Evolutionary conservation across 2,329 filamentous ascomycete genomes (phyloP), one percentile per base, ranked within the genome.

Genomic region (Sporothrix mexicana): DNA sequence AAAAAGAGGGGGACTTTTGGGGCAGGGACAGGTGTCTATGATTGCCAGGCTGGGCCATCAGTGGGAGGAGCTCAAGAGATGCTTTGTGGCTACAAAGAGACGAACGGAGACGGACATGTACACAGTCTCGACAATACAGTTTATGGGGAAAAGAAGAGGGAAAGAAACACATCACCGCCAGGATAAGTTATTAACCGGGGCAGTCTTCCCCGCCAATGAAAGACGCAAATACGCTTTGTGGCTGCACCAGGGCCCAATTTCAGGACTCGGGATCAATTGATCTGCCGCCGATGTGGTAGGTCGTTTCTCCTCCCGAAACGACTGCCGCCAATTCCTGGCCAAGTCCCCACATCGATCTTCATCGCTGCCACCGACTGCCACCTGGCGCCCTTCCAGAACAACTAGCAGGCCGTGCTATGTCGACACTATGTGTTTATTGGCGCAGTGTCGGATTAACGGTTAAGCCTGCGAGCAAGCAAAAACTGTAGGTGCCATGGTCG

Each of bases 291-390:
- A 3, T 36, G 30, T 36, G 30, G 30, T 36, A 36, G 5, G 5
- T 36, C 5, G 13, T 23, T 20, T 45, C 51, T 41, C 47, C 43
- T 73, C 70, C 74, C 72, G 74, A 74, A 1, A 12, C 25, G 71
- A 75, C 71, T 74, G 74, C 73, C 73, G 69, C 69, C 69, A 51
- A 30, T 12, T 68, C 25, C 10, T 43, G 43, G 20, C 49, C 59
- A 17, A 7, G 43, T 8, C 69, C 43, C 55, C 69, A 70, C 57
- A 47, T 59, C 53, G 36, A 12, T 30, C 30, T 36, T 36, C 30
- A 36, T 36, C 30, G 30, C 30, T 36, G 30, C 5, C 30, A 36
- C 30, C 30, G 30, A 36, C 4, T 36, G 3, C 17, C 53, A n/a
- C 10, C 10, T 23, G 66, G 49, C 25, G 47, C 20, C 23, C 62